Conservation (phyloP, 495 filamentous ascomycete species). For the Aspergillus asperescens region DNA sequence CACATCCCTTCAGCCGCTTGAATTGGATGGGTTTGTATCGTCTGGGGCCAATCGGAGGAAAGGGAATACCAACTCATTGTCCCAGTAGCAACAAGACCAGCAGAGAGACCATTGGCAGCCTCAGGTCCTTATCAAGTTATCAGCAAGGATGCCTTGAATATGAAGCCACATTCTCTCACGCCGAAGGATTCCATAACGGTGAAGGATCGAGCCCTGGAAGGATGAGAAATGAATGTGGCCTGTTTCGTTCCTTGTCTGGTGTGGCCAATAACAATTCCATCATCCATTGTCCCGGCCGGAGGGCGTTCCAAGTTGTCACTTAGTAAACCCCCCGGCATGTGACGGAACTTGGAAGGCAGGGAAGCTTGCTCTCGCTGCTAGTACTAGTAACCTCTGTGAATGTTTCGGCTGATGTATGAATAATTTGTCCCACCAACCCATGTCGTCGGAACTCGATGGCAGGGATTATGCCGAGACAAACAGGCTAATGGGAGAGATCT, state of each 20-base stretch:
- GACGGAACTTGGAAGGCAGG: too few species aligned
- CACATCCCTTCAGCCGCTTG: conserved; percentile 6
- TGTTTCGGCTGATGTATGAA: neutral
- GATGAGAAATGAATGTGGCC: conserved; percentile 1
- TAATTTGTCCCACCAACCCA: conserved; percentile 4
- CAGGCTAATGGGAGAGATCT: conserved; percentile 9
- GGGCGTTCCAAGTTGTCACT: neutral
- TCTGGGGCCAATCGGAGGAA: neutral
- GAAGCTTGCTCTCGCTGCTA: too few species aligned
- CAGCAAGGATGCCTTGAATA: neutral
- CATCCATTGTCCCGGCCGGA: neutral
- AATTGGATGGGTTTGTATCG: neutral
- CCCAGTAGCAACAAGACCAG: neutral
- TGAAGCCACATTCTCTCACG: neutral
- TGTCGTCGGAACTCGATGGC: neutral
- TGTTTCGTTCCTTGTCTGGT: conserved; percentile 2
- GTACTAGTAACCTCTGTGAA: too few species aligned
- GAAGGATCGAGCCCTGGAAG: conserved; percentile 3
- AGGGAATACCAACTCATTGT: neutral
- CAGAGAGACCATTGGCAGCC: neutral
- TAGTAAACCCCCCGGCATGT: too few species aligned
- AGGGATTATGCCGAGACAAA: conserved; percentile 11
- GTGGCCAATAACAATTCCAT: too few species aligned
- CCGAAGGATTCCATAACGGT: neutral
- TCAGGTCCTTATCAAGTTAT: neutral